A percentile compares a stretch with the other conserved stretches of the same genome.
phyloP scores from a whole-genome alignment of 805 yeast genomes.

The Lachancea mirantina region DNA sequence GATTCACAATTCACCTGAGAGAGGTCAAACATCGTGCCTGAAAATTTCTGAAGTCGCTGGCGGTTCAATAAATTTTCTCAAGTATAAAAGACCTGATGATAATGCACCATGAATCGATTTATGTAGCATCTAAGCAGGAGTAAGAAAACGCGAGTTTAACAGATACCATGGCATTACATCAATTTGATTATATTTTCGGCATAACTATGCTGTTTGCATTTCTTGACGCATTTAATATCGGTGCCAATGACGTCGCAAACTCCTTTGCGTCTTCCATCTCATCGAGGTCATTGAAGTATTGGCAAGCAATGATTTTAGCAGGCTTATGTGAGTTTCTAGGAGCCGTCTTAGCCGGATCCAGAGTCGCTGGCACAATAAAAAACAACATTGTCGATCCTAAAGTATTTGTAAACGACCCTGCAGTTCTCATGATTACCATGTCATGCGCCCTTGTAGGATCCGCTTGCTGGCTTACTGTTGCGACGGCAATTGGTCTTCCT shows the following conservation, averaged over 20 bases:
- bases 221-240: conserved; percentile 73
- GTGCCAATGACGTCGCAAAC: conserved; percentile 78
- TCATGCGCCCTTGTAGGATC: conserved; percentile 70
- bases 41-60: too few relatives aligned
- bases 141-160: too few relatives aligned
- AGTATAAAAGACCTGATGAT: too few relatives aligned
- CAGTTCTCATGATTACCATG: conserved; percentile 70
- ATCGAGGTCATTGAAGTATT: conserved; percentile 57
- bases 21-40: too few relatives aligned
- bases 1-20: too few relatives aligned
- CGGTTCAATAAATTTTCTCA: too few relatives aligned
- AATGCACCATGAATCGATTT: too few relatives aligned
- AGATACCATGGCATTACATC: conserved; percentile 35
- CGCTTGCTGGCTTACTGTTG: conserved; percentile 59
- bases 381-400: conserved; percentile 51
- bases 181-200: conserved; percentile 66
- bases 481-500: conserved; percentile 66
- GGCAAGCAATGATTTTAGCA: conserved; percentile 72
- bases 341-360: conserved; percentile 64
- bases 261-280: conserved; percentile 73
- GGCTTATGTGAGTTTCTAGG: conserved; percentile 68
- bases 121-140: too few relatives aligned
- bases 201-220: conserved; percentile 63
- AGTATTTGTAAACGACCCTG: conserved; percentile 48
- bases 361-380: conserved; percentile 68